Percentiles rank a stretch among this genome's conserved stretches.
Evolutionary conservation across 2,329 filamentous ascomycete species (phyloP).

Genomic region (Pseudocercospora fijiensis): DNA sequence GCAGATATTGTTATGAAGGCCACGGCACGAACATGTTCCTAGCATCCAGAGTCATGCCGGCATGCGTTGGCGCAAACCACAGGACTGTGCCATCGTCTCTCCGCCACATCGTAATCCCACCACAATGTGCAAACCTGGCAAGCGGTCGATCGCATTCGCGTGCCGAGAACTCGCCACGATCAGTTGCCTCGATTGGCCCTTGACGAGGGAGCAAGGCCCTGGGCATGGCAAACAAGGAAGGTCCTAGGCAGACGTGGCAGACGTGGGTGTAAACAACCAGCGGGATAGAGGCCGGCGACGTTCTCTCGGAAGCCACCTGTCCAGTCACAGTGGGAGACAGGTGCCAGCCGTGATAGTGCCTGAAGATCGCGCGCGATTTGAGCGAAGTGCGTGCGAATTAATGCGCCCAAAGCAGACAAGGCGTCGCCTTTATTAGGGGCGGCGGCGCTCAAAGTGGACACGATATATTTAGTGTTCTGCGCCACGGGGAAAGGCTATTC

Average conservation of each 20-base stretch:
- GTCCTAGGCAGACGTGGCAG: slow-evolving; percentile 12
- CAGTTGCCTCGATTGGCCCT: slow-evolving; percentile 20
- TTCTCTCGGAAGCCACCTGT: not conserved
- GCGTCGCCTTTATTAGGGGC: slow-evolving; percentile 8
- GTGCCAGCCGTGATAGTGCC: slow-evolving; percentile 20
- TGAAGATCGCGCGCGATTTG: slow-evolving; percentile 16
- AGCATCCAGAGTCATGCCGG: slow-evolving; percentile 22
- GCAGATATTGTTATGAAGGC: slow-evolving; percentile 4
- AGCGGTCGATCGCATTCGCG: slow-evolving; percentile 23
- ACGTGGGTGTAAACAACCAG: slow-evolving; percentile 17
- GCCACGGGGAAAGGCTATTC: not conserved
- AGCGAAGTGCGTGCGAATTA: slow-evolving; percentile 2
- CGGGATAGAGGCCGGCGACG: slow-evolving; percentile 3
- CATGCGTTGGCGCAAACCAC: slow-evolving; percentile 20
- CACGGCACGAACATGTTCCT: slow-evolving; percentile 18
- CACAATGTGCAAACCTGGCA: slow-evolving; percentile 25
- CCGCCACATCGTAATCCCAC: slow-evolving; percentile 14
- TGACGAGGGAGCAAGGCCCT: slow-evolving; percentile 6
- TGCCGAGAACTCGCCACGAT: slow-evolving; percentile 22
- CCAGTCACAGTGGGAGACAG: slow-evolving; percentile 12
- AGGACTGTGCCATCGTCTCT: slow-evolving; percentile 16
- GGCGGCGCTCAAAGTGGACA: not conserved
- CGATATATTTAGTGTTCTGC: slow-evolving; percentile 8
- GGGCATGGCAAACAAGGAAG: slow-evolving; percentile 18
- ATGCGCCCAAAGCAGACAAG: slow-evolving; percentile 13